A percentile compares a stretch with the other conserved stretches of the same genome.
phyloP scores from a whole-genome alignment of 1,139 yeast species.

The Meyerozyma elateridarum region DNA sequence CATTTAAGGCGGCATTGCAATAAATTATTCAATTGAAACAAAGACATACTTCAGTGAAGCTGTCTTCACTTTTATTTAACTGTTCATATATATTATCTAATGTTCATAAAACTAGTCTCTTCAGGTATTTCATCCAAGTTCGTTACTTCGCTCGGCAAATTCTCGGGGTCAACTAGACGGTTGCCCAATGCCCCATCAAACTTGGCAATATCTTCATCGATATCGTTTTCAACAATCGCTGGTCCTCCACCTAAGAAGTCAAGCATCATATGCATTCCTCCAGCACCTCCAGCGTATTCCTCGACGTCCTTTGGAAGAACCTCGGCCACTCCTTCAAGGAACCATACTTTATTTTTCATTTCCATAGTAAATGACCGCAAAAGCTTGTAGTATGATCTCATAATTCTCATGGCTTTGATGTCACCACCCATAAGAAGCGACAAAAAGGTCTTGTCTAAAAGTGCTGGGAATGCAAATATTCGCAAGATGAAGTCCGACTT shows the following conservation, averaged over 20 bases:
- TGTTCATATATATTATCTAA: conserved; percentile 22
- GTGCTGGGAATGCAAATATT: conserved; percentile 90
- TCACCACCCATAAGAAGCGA: conserved; percentile 80
- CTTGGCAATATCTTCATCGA: conserved; percentile 41
- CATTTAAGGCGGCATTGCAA: too few relatives aligned
- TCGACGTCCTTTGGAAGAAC: conserved; percentile 83
- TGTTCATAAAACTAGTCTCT: conserved; percentile 33
- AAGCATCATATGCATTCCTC: conserved; percentile 88
- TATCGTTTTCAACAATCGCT: conserved; percentile 38
- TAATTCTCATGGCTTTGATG: conserved; percentile 78
- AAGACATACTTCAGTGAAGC: too few relatives aligned
- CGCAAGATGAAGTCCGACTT: conserved; percentile 82
- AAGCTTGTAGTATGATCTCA: conserved; percentile 81
- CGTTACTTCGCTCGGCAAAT: conserved; percentile 53
- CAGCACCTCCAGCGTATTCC: conserved; percentile 76
- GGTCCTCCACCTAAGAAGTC: conserved; percentile 79
- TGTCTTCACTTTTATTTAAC: too few relatives aligned
- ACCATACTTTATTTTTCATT: conserved; percentile 90
- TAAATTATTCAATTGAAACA: too few relatives aligned
- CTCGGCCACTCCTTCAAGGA: conserved; percentile 83
- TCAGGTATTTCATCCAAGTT: conserved; percentile 46
- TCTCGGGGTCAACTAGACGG: conserved; percentile 49
- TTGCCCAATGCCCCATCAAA: conserved; percentile 39
- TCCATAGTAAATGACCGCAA: conserved; percentile 78
- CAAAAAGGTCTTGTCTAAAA: conserved; percentile 73